These are phyloP conservation scores for Debaryomycetaceae sp. DNA, from an alignment of 1,139 yeast genomes.

Conservation along the genomic window DNA sequence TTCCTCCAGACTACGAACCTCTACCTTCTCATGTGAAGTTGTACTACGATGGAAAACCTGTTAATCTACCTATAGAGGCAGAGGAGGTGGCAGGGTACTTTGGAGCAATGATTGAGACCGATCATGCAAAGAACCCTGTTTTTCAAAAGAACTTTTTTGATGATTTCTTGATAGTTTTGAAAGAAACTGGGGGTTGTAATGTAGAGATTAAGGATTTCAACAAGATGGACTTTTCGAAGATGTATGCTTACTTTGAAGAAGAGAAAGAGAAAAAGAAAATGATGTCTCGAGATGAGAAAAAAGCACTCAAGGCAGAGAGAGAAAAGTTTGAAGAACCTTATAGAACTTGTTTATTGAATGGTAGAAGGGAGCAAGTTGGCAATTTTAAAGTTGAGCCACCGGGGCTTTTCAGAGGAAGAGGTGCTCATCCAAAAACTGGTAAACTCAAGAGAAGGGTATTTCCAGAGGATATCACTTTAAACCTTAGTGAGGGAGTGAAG, in stretches of 20 bases:
- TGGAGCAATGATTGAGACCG: conserved; percentile 85
- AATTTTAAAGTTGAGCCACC: conserved; percentile 96
- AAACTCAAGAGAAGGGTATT: conserved; percentile 74
- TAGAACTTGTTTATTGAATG: conserved; percentile 78
- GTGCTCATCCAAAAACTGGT: conserved; percentile 96
- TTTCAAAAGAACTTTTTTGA: conserved; percentile 83
- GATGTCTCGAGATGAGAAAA: conserved; percentile 69
- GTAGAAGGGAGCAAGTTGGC: conserved; percentile 88
- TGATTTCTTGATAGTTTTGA: conserved; percentile 68
- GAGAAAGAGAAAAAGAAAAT: conserved; percentile 71
- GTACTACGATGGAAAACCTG: conserved; percentile 72
- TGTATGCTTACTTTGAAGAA: conserved; percentile 68
- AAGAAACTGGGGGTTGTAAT: conserved; percentile 64
- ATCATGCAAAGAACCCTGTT: conserved; percentile 82
- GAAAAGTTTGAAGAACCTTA: conserved; percentile 78
- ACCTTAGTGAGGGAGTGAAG: conserved; percentile 67
- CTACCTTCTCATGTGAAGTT: conserved; percentile 77
- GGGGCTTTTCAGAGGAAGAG: conserved; percentile 92
- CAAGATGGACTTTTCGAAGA: conserved; percentile 75
- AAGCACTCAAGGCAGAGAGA: conserved; percentile 63
- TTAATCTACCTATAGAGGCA: conserved; percentile 70
- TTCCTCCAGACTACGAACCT: conserved; percentile 90
- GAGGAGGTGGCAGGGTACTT: conserved; percentile 97
- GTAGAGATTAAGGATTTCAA: conserved; percentile 56
- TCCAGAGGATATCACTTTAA: conserved; percentile 87